Evolutionary conservation across 2,329 filamentous ascomycete species (phyloP).

Genomic region (Canariomyces notabilis): DNA sequence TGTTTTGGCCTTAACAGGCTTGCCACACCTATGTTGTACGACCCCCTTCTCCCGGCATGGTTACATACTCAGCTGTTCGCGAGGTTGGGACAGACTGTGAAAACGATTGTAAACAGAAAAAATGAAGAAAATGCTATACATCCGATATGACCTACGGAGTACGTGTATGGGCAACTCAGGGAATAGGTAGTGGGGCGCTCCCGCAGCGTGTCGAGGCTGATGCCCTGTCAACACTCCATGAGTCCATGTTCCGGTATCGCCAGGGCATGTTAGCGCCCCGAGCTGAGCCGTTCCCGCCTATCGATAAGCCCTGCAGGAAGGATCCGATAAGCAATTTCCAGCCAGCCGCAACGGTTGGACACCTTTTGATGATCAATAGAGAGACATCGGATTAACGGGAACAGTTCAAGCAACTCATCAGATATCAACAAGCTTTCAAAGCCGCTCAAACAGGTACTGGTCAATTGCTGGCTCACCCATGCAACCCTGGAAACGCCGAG

Average conservation of each 20-base stretch:
- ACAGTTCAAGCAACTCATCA: conserved; percentile 1
- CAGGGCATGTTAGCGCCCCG: conserved; percentile 13
- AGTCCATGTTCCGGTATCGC: conserved; percentile 3
- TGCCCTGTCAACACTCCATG: not conserved
- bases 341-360: conserved; percentile 18
- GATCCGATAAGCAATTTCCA: conserved; percentile 27
- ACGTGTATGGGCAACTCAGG: not conserved
- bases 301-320: conserved; percentile 23
- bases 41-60: too few relatives aligned
- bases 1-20: too few relatives aligned
- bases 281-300: conserved; percentile 16
- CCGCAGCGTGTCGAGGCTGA: conserved; percentile 17
- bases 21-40: too few relatives aligned
- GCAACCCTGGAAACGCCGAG: not conserved
- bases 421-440: too few relatives aligned
- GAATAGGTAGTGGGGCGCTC: not conserved
- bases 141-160: too few relatives aligned
- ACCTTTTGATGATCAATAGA: conserved; percentile 18
- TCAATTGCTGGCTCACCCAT: not conserved
- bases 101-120: too few relatives aligned
- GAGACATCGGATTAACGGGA: conserved; percentile 3
- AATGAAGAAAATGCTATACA: too few relatives aligned
- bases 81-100: too few relatives aligned
- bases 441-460: not conserved
- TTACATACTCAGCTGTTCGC: too few relatives aligned